Evolutionary conservation across 2,329 filamentous ascomycete genomes (phyloP).

Genomic region (Epicoccum sorghinum): DNA sequence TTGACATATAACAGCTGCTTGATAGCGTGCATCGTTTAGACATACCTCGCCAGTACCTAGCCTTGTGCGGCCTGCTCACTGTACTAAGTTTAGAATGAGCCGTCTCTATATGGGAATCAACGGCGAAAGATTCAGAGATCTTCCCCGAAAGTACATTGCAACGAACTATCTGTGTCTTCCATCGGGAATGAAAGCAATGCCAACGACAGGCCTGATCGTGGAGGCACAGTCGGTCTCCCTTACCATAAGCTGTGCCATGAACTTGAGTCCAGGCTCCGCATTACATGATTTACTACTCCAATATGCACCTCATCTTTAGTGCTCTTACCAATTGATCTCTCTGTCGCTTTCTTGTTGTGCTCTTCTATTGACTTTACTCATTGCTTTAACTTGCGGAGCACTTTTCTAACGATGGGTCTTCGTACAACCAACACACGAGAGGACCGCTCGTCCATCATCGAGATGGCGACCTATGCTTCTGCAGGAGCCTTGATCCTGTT

Average conservation of each 20-base stretch:
- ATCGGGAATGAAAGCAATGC: not conserved
- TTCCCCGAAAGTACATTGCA: not conserved
- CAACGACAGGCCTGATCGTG: not conserved
- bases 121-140: not conserved
- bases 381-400: not conserved
- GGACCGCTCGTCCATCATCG: constrained; percentile 30
- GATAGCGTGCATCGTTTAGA: not conserved
- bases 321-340: not conserved
- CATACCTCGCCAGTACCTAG: not conserved
- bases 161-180: not conserved
- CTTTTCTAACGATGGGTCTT: not conserved
- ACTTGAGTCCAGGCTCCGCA: not conserved
- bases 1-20: too few species aligned
- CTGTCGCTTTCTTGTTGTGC: not conserved
- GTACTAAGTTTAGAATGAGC: not conserved
- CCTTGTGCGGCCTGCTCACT: constrained; percentile 2
- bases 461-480: constrained; percentile 35
- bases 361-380: too few species aligned
- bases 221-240: not conserved
- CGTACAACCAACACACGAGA: not conserved
- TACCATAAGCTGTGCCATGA: not conserved
- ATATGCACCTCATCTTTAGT: not conserved
- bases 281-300: not conserved
- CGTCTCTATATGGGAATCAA: not conserved
- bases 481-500: constrained; percentile 29